These are phyloP conservation scores for Rhizophagus prolifer DNA, from an alignment of 192 early-diverging fungal genomes.

Conservation along the genomic window DNA sequence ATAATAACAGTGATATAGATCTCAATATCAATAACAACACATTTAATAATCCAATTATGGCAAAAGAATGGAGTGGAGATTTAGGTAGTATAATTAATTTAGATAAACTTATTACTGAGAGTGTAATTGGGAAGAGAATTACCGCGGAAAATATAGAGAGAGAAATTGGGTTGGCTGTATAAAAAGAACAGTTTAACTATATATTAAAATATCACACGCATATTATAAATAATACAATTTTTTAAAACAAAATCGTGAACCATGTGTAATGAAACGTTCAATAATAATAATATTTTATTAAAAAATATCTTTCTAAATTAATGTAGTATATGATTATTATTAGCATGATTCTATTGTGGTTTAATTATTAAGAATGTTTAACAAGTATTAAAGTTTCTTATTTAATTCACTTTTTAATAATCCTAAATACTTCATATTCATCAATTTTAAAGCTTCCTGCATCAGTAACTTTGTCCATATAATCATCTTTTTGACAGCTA, in stretches of 20 bases:
- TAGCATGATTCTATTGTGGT: no score
- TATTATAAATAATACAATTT: no score
- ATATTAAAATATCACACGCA: no score
- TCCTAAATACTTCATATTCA: constrained; percentile 12
- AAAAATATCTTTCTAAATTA: no score
- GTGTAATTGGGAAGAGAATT: neutral
- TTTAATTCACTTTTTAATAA: neutral
- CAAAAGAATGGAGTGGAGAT: neutral
- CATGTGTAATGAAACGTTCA: no score
- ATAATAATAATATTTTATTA: no score
- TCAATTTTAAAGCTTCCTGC: constrained; percentile 8
- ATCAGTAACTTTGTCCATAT: constrained; percentile 18
- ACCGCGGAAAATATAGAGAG: neutral
- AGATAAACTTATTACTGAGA: neutral
- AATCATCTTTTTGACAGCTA: constrained; percentile 27
- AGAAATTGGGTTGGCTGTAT: neutral
- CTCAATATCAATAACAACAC: neutral
- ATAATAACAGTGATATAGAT: neutral
- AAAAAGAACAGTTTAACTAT: neutral
- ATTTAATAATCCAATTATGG: neutral
- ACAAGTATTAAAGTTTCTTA: no score
- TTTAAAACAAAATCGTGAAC: no score
- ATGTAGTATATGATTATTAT: no score
- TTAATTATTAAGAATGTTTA: no score
- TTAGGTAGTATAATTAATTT: neutral